These are phyloP conservation scores for Diaporthe citriasiana DNA, from an alignment of 2,329 filamentous ascomycete species.

Conservation along the genomic window DNA sequence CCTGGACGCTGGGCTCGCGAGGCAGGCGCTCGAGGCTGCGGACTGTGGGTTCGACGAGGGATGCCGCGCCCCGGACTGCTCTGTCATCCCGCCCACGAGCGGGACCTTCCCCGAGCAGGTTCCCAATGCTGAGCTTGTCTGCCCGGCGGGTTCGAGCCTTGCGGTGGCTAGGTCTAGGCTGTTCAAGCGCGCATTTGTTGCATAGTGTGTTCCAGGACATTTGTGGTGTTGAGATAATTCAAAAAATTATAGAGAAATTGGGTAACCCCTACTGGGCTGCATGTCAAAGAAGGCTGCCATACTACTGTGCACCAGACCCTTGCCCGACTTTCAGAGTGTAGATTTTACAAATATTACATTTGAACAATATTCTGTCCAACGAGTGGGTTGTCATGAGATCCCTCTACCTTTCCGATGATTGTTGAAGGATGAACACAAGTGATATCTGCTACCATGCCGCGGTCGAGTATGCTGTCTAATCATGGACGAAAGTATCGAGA, in stretches of 20 bases:
- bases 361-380: no score
- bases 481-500: not conserved
- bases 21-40: not conserved
- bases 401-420: not conserved
- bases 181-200: not conserved
- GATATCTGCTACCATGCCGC: not conserved
- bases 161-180: not conserved
- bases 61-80: constrained; percentile 13
- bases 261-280: no score
- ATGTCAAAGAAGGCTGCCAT: not conserved
- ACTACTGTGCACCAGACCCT: not conserved
- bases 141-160: not conserved
- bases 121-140: constrained; percentile 2
- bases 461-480: not conserved
- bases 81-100: constrained; percentile 22
- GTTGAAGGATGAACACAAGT: not conserved
- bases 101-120: constrained; percentile 25
- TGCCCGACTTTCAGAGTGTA: accelerated
- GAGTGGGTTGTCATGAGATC: no score
- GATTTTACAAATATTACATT: not conserved
- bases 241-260: not conserved
- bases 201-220: not conserved
- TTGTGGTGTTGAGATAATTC: no score
- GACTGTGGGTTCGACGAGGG: constrained; percentile 28
- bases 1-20: constrained; percentile 21